Evolutionary conservation across 1,284 basidiomycete species (phyloP), one percentile per base, ranked within the genome.

Genomic region (Vanrija pseudolonga): DNA sequence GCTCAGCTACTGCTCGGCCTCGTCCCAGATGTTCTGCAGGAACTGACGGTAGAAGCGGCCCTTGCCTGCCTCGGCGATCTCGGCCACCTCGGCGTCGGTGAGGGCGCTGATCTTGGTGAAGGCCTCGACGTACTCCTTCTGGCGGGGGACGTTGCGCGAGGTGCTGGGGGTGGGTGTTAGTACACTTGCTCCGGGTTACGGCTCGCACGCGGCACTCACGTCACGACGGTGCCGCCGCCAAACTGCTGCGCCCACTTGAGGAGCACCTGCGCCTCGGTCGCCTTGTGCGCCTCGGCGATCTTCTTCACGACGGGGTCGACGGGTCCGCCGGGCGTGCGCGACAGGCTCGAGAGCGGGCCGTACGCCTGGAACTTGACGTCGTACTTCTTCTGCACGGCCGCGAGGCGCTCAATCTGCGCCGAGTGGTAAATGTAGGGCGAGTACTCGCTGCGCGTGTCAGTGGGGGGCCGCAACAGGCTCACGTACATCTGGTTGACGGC

Each of bases 371-470:
- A 80, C 19, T 81, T 77, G 66, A 91, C 90, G 49, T 82, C 80
- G 59, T 86, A 78, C 61, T 86, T 76, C 62, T 80, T 74, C 64
- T 82, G 78, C 43, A 84, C 76, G 20, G 80, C 80, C 42, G 85
- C 71, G 26, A 86, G 80, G 52, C 69, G 65, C 42, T 9, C 83
- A 79, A 60, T 80, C 73, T 28, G 82, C 72, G 6, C 80, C 79
- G 62, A 83, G 81, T 72, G 69, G 78, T 81, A 85, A 41, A 89
- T 77, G 71, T 90, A 89, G 5, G 90, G 88, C 69, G 93, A 88
- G 55, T 85, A 83, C 70, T 92, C 89, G 52, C 92, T 84, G 87
- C 86, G 54, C 3, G 22, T 24, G 41, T 57, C 48, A 38, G 40
- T 14, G 22, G 6, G 38, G 49, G 48, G 14, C 5, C 22, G 19